A percentile compares a stretch with the other conserved stretches of the same genome.
Evolutionary conservation across 2,329 filamentous ascomycete genomes (phyloP).

Genomic region (Pseudocercospora fuligena): DNA sequence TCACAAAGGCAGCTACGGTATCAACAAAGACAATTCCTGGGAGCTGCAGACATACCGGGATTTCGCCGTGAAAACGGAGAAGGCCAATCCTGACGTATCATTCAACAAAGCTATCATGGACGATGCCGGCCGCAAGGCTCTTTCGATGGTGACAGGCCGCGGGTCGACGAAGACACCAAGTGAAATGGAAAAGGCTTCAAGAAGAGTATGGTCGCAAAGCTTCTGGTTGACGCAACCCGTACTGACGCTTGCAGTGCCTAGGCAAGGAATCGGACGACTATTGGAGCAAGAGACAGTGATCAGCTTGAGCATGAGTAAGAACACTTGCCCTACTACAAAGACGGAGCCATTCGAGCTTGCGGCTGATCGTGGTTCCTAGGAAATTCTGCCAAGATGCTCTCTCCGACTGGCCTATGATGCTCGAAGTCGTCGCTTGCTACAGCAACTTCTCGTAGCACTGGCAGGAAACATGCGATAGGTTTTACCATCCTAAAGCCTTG

Average conservation of each 20-base stretch:
- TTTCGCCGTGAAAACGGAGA: not conserved
- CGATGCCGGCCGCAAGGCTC: not conserved
- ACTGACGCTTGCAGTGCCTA: not conserved
- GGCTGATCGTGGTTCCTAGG: no score
- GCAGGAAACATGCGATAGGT: no score
- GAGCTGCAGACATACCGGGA: not conserved
- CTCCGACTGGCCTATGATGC: no score
- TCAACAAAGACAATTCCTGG: not conserved
- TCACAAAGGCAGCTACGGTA: not conserved
- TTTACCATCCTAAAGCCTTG: no score
- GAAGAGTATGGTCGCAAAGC: not conserved
- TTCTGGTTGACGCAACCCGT: not conserved
- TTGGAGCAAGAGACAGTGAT: not conserved
- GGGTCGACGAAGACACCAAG: no score
- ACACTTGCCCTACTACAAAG: no score
- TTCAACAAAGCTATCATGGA: conserved; percentile 1
- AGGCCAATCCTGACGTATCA: not conserved
- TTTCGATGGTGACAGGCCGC: not conserved
- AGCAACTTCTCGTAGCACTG: no score
- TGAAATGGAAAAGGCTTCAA: not conserved
- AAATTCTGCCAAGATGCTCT: no score
- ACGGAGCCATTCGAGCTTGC: no score
- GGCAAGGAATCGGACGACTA: conserved; percentile 5
- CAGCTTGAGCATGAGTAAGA: not conserved
- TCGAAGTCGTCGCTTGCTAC: no score